Evolutionary conservation across 2,329 filamentous ascomycete genomes (phyloP).

Genomic region (Neocatenulostroma microsporum): DNA sequence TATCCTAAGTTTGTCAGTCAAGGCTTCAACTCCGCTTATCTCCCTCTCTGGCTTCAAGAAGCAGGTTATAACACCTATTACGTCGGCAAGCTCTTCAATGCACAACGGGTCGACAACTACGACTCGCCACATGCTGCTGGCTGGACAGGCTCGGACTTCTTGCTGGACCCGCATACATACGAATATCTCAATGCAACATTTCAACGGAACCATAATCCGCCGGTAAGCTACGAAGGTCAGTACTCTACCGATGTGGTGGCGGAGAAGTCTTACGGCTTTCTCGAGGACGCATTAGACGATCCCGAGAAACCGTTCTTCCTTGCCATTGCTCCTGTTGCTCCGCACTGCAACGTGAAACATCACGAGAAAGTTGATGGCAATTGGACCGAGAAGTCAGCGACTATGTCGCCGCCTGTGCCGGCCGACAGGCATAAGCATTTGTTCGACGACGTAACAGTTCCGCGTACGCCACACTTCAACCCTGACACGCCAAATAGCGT

Average conservation of each 20-base stretch:
- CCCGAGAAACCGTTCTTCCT: slow-evolving; percentile 32
- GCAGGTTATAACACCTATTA: slow-evolving; percentile 66
- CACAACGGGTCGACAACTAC: slow-evolving; percentile 53
- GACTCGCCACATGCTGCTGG: slow-evolving; percentile 50
- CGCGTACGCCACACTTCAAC: slow-evolving; percentile 59
- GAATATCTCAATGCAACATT: slow-evolving; percentile 59
- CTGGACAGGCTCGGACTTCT: slow-evolving; percentile 47
- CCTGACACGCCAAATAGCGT: slow-evolving; percentile 41
- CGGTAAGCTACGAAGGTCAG: slow-evolving; percentile 48
- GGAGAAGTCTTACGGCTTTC: slow-evolving; percentile 51
- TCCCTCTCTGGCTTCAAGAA: slow-evolving; percentile 63
- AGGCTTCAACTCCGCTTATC: slow-evolving; percentile 59
- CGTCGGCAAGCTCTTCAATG: slow-evolving; percentile 64
- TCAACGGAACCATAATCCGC: slow-evolving; percentile 50
- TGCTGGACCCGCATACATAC: slow-evolving; percentile 59
- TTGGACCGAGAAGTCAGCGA: slow-evolving; percentile 11
- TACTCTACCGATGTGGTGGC: slow-evolving; percentile 55
- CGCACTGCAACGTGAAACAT: slow-evolving; percentile 20
- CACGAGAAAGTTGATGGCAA: slow-evolving; percentile 27
- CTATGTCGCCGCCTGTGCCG: slow-evolving; percentile 14
- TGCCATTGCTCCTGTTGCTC: slow-evolving; percentile 25
- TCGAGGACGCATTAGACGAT: slow-evolving; percentile 34
- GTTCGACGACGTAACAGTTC: slow-evolving; percentile 53
- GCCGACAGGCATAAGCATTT: slow-evolving; percentile 50
- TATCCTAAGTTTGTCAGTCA: slow-evolving; percentile 60